Conservation (phyloP, 768 basidiomycete species). For the Xerocomellus intermedius region DNA sequence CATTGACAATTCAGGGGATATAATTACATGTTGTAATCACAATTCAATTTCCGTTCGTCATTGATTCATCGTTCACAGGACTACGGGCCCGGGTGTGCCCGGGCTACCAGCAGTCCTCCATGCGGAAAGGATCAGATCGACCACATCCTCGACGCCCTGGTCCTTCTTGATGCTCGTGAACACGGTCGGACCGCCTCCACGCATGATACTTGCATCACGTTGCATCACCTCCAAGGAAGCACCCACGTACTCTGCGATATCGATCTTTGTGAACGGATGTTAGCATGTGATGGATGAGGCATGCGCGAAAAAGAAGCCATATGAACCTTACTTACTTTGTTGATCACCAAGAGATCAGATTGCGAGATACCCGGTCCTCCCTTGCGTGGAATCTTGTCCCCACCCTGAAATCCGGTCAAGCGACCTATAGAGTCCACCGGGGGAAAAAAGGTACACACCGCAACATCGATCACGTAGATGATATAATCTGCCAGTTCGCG, state of each 20-base stretch:
- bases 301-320: background rate
- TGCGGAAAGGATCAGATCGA: slow-evolving; percentile 79
- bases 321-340: slow-evolving; percentile 79
- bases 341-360: slow-evolving; percentile 91
- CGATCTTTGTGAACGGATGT: slow-evolving; percentile 58
- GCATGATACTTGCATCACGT: slow-evolving; percentile 89
- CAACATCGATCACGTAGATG: slow-evolving; percentile 88
- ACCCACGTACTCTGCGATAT: slow-evolving; percentile 88
- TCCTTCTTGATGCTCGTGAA: slow-evolving; percentile 82
- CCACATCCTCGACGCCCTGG: slow-evolving; percentile 79
- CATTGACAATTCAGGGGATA: background rate
- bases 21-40: slow-evolving; percentile 5
- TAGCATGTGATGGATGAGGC: background rate
- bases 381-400: slow-evolving; percentile 98
- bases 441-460: slow-evolving; percentile 43
- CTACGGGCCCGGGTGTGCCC: slow-evolving; percentile 47
- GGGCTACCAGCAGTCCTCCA: slow-evolving; percentile 84
- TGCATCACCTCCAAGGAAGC: slow-evolving; percentile 95
- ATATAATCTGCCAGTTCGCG: slow-evolving; percentile 97
- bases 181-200: slow-evolving; percentile 90
- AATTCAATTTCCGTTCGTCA: background rate
- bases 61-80: slow-evolving; percentile 16
- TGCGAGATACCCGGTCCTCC: slow-evolving; percentile 97
- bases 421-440: background rate
- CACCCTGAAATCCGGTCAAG: slow-evolving; percentile 57